Base-by-base conservation (phyloP, 2,329 filamentous ascomycete genomes). In the Colletotrichum lindemuthianum region DNA sequence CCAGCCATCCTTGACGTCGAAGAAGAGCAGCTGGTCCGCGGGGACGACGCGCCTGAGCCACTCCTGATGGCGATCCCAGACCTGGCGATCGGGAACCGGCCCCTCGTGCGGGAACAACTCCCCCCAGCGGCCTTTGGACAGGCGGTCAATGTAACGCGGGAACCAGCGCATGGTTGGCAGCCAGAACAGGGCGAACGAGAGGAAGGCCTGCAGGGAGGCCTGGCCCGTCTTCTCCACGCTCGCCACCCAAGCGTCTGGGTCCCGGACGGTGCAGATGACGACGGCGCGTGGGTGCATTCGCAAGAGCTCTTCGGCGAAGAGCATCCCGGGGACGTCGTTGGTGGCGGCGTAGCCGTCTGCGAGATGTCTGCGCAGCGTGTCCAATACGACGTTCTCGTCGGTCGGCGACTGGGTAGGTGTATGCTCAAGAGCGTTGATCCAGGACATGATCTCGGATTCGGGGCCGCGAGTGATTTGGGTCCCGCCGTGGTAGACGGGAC, bases 1-100 rank as follows among this genome's bases (percentile, higher is more conserved):
- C 76, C 76, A 78, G 0, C 75, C 76, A 6, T 73, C 69, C 33
- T 65, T 67, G 12, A 75, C 63, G 3, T 71, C 65, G 34, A 71
- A 69, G 43, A 72, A 68, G 9, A 75, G 59, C 16, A 75, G 65
- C 51, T 63, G 63, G 8, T 74, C 71, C 37, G 54, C 8, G 5
- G 72, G 70, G 7, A 74, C 71, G 1, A 67, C 51, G 13, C 60
- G 45, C 8, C 48, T 66, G 7, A 65, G 43, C 53, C 58, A 60
- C 15, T 40, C 36, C 16, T 54, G 39, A n/a, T 64, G 60, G 24
- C 10, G 8, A 2, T 64, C 47, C 36, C 54, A 64, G 2, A 43
- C 47, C 12, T 3, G 24, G 33, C 39, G 45, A 41, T 50, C 54
- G 11, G 49, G 60, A 1, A 40, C 15, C 13, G 45, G 40, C 4